Conservation (phyloP, 2,329 filamentous ascomycete species). For the Aspergillus piperis region DNA sequence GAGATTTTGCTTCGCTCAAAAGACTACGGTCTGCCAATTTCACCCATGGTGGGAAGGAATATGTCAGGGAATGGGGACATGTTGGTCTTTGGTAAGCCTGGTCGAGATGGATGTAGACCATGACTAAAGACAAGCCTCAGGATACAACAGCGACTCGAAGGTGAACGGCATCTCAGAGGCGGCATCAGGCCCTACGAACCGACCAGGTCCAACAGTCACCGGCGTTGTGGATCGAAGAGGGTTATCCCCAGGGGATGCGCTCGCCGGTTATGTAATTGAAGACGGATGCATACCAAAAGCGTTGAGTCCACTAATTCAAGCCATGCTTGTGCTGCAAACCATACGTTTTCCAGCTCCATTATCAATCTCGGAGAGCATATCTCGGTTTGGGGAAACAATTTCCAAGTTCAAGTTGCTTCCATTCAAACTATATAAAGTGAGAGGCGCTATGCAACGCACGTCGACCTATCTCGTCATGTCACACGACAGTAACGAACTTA, state of each 20-base stretch:
- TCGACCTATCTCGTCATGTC: constrained; percentile 3
- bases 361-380: not conserved
- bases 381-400: not conserved
- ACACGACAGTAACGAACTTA: constrained; percentile 2
- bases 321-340: constrained; percentile 14
- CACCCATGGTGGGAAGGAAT: constrained; percentile 53
- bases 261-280: constrained; percentile 20
- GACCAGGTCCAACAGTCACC: constrained; percentile 20
- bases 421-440: not conserved
- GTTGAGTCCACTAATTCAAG: constrained; percentile 15
- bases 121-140: not conserved
- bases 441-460: not conserved
- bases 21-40: constrained; percentile 60
- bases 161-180: constrained; percentile 28
- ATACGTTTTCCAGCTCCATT: not conserved
- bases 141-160: not conserved
- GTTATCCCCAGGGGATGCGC: not conserved
- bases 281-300: constrained; percentile 21
- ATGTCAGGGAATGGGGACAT: constrained; percentile 6
- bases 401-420: not conserved
- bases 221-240: constrained; percentile 18
- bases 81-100: constrained; percentile 2
- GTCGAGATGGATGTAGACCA: constrained; percentile 24
- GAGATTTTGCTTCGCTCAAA: constrained; percentile 66
- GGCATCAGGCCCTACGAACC: not conserved